phyloP scores from a whole-genome alignment of 2,329 filamentous ascomycete species.

The Aspergillus felis region DNA sequence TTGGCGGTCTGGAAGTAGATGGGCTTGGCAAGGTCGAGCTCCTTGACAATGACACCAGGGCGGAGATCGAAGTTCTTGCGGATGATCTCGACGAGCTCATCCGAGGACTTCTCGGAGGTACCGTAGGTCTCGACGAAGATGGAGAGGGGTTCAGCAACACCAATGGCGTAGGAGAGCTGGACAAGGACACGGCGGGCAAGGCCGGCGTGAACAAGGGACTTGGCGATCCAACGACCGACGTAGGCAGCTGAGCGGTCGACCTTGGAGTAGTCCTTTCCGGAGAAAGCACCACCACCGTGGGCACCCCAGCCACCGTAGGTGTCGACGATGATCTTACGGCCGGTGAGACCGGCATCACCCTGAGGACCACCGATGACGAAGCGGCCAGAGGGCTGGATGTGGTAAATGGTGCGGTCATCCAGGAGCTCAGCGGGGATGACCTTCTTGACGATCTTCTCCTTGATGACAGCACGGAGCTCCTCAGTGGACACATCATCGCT shows the following conservation, averaged over 20 bases:
- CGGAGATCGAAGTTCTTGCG: conserved; percentile 94
- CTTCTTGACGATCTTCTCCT: conserved; percentile 95
- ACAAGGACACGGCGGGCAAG: conserved; percentile 91
- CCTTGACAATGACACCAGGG: conserved; percentile 96
- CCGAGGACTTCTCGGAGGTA: conserved; percentile 81
- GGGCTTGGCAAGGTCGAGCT: conserved; percentile 89
- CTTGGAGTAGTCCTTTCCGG: conserved; percentile 99
- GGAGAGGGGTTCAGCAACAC: conserved; percentile 95
- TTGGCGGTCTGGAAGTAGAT: conserved; percentile 99
- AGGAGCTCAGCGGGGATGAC: conserved; percentile 90
- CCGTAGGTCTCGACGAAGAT: conserved; percentile 98
- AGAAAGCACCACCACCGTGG: conserved; percentile 99
- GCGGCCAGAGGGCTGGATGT: conserved; percentile 96
- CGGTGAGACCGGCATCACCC: conserved; percentile 97
- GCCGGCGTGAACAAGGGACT: conserved; percentile 86
- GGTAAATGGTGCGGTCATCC: conserved; percentile 90
- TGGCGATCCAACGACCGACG: conserved; percentile 97
- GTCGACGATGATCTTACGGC: conserved; percentile 99
- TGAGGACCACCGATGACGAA: conserved; percentile 99
- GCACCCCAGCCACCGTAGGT: conserved; percentile 99
- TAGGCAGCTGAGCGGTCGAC: conserved; percentile 98
- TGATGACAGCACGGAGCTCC: conserved; percentile 87
- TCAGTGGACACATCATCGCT: conserved; percentile 82
- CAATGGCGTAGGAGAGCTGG: conserved; percentile 98
- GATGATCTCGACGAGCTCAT: conserved; percentile 94